Percentiles rank a stretch among this genome's conserved stretches.
These are phyloP conservation scores for Colletotrichum tanaceti DNA, from an alignment of 2,329 filamentous ascomycete genomes.

Conservation along the genomic window DNA sequence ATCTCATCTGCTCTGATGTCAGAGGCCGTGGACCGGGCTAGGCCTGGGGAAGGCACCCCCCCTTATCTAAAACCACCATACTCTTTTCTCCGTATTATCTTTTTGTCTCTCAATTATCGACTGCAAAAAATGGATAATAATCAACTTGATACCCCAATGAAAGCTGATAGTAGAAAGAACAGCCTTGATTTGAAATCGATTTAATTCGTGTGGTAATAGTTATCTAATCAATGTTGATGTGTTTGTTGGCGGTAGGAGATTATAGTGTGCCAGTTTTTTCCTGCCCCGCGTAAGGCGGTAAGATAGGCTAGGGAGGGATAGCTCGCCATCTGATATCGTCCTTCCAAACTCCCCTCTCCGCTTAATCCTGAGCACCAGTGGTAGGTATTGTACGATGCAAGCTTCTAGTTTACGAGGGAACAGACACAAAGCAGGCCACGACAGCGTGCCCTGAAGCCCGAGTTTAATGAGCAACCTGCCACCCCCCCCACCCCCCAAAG, in stretches of 20 bases:
- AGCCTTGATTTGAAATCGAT: too few relatives aligned
- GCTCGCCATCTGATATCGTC: conserved; percentile 32
- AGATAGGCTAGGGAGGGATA: conserved; percentile 3
- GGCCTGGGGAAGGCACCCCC: conserved; percentile 8
- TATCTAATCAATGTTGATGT: too few relatives aligned
- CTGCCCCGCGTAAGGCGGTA: too few relatives aligned
- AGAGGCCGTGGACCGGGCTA: conserved; percentile 11
- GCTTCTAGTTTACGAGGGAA: conserved; percentile 20
- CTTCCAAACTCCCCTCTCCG: conserved; percentile 8
- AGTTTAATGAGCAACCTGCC: conserved; percentile 1
- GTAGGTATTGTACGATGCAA: neutral
- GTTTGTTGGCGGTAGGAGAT: too few relatives aligned
- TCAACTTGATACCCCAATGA: too few relatives aligned
- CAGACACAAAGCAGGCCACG: conserved; percentile 9
- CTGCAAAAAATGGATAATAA: too few relatives aligned
- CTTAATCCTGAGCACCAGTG: neutral
- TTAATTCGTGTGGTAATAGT: too few relatives aligned
- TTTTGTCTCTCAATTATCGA: too few relatives aligned
- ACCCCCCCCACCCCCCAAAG: neutral
- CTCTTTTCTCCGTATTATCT: too few relatives aligned
- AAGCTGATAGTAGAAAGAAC: too few relatives aligned
- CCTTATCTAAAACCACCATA: too few relatives aligned
- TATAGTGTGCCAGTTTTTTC: too few relatives aligned
- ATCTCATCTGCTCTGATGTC: conserved; percentile 23
- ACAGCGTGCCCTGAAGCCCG: conserved; percentile 11